A percentile compares a stretch with the other conserved stretches of the same genome.
Evolutionary conservation across 495 filamentous ascomycete species (phyloP).

Genomic region (Extremus antarcticus): DNA sequence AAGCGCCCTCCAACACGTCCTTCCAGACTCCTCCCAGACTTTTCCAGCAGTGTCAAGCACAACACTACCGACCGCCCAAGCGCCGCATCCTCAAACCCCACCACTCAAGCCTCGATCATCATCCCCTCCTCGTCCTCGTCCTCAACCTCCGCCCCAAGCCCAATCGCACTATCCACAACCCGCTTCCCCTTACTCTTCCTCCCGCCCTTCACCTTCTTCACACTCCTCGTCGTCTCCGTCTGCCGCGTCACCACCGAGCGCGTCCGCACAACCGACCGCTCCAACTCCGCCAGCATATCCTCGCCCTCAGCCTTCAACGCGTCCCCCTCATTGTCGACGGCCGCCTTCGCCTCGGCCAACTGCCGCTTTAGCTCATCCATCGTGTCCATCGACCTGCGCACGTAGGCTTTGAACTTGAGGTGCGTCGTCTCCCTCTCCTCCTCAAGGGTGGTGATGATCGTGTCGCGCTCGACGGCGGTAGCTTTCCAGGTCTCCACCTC

Average conservation of each 20-base stretch:
- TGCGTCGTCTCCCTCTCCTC: neutral
- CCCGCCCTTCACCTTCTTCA: neutral
- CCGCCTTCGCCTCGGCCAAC: neutral
- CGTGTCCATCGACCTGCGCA: neutral
- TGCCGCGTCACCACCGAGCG: neutral
- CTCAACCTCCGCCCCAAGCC: neutral
- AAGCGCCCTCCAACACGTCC: no score
- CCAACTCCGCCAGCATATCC: neutral
- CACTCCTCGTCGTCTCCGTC: neutral
- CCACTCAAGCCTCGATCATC: neutral
- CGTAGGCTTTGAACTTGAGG: conserved; percentile 5
- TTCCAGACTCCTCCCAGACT: no score
- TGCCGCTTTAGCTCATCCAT: neutral
- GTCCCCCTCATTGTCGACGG: neutral
- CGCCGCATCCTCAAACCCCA: neutral
- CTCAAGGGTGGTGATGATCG: neutral
- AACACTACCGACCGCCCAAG: no score
- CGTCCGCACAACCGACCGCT: neutral
- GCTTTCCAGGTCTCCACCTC: conserved; percentile 4
- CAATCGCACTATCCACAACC: conserved; percentile 1
- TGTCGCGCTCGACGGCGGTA: neutral
- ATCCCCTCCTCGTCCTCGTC: neutral
- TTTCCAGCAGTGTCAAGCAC: no score
- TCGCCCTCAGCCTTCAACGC: neutral
- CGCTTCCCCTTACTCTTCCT: neutral